Evolutionary conservation across 2,329 filamentous ascomycete species (phyloP), one percentile per base, ranked within the genome.

Genomic region (Paradendryphiella salina): DNA sequence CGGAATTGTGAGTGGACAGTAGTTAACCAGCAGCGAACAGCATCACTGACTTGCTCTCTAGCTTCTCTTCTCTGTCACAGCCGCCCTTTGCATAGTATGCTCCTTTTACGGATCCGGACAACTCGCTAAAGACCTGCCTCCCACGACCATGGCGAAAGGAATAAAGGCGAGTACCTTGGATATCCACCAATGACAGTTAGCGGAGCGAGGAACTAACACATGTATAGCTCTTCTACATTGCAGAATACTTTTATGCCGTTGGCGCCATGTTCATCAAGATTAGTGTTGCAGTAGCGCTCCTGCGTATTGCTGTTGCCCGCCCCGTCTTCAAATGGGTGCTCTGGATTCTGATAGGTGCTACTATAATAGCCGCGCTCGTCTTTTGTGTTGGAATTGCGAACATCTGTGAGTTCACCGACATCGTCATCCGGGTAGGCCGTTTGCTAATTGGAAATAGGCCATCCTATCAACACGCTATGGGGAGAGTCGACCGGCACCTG

Each of bases 231-330:
- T 63, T 63, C 11, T 63, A 61, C 23, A 47, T 63, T 26, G 60
- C 60, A 13, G 60, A 63, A 15, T 63, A 61, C 34, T 63, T 63
- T 32, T 63, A 63, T 33, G 54, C 54, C n/a, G 49, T 52, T 39
- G 42, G 60, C 18, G 56, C 60, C 15, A 60, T 58, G 40, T 54
- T 55, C 39, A 57, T 63, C 36, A 63, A 63, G 42, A 52, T 60
- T 36, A 63, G 60, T 36, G 55, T 63, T 44, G 57, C 60, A 26
- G 60, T 63, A 5, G 56, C 60, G 10, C 44, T 63, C 17, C 31
- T 63, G 15, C 60, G 60, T 35, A 63, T 63, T 28, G 50, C 56
- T 28, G 50, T 43, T 10, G n/a, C 15, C 17, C 57, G 57, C 35
- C 45, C 36, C 13, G 38, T 50, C 20, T 59, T 56, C 44, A 46